These are phyloP conservation scores for Populus davidiana DNA, from an alignment of 345 rosid species.

Conservation along the genomic window DNA sequence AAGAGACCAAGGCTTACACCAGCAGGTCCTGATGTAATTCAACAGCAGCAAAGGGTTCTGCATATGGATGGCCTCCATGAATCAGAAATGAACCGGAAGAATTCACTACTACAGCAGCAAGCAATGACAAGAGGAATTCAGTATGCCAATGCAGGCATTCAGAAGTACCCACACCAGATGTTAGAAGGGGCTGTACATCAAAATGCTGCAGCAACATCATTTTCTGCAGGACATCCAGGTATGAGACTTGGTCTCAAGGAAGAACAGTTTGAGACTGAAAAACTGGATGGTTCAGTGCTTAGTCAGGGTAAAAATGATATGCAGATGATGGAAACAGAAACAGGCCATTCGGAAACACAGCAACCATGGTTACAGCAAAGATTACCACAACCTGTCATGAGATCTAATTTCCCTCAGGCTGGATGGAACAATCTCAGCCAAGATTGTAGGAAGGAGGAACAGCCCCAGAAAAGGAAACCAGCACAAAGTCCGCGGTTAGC, in stretches of 20 bases:
- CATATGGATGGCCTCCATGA: conserved; percentile 60
- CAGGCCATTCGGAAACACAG: conserved; percentile 54
- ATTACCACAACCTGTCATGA: conserved; percentile 51
- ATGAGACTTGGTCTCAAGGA: conserved; percentile 64
- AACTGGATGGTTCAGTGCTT: conserved; percentile 50
- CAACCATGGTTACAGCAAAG: conserved; percentile 59
- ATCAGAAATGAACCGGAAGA: conserved; percentile 69
- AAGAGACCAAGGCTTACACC: conserved; percentile 58
- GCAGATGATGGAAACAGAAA: conserved; percentile 50
- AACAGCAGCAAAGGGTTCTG: conserved; percentile 60
- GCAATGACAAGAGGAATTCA: conserved; percentile 58
- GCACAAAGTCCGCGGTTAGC: conserved; percentile 88
- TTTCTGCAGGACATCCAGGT: conserved; percentile 54
- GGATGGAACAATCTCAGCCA: conserved; percentile 72
- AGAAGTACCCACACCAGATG: conserved; percentile 67
- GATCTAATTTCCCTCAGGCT: conserved; percentile 56
- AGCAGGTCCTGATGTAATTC: conserved; percentile 59
- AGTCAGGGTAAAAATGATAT: conserved; percentile 46
- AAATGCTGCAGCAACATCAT: conserved; percentile 53
- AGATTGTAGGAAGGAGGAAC: conserved; percentile 76
- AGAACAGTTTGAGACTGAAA: conserved; percentile 71
- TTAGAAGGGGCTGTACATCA: conserved; percentile 68
- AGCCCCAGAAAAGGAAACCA: conserved; percentile 61
- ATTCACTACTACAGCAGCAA: conserved; percentile 51
- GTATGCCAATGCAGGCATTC: conserved; percentile 51